Percentiles rank a stretch among this genome's conserved stretches.
These are phyloP conservation scores for Ehretia macrophylla DNA, from an alignment of 257 asterid species.

Conservation along the genomic window DNA sequence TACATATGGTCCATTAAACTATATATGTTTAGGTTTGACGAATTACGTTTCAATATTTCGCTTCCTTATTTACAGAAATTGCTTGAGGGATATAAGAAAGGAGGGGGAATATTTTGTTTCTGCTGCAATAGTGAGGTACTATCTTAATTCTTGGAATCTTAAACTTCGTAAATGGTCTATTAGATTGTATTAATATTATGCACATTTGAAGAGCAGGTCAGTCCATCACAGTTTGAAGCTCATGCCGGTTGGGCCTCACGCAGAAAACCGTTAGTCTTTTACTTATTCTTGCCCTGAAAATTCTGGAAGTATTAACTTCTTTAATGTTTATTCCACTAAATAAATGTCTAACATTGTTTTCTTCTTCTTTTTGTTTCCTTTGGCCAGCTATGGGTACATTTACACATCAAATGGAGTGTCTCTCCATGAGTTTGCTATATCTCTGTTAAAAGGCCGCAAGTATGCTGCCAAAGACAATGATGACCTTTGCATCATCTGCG, in stretches of 20 bases:
- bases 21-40: background rate
- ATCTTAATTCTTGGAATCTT: background rate
- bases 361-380: background rate
- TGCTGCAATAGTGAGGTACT: conserved; percentile 90
- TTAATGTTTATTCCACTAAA: too few species aligned
- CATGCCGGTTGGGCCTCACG: conserved; percentile 99
- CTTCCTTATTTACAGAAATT: conserved; percentile 52
- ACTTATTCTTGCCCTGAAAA: conserved; percentile 2
- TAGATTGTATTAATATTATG: conserved; percentile 3
- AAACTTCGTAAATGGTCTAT: background rate
- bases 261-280: conserved; percentile 77
- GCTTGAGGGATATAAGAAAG: conserved; percentile 89
- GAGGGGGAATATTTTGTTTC: conserved; percentile 74
- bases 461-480: conserved; percentile 66
- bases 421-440: conserved; percentile 83
- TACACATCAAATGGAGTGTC: conserved; percentile 98
- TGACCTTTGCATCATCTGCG: conserved; percentile 97
- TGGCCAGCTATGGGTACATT: conserved; percentile 85
- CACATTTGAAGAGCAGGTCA: conserved; percentile 59
- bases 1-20: background rate
- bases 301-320: background rate
- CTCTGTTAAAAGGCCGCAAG: conserved; percentile 79
- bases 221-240: conserved; percentile 96
- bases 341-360: background rate
- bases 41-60: conserved; percentile 18